A percentile compares a stretch with the other conserved stretches of the same genome.
Conservation (phyloP, 139 green algal species). For the Chloropicon primus region DNA sequence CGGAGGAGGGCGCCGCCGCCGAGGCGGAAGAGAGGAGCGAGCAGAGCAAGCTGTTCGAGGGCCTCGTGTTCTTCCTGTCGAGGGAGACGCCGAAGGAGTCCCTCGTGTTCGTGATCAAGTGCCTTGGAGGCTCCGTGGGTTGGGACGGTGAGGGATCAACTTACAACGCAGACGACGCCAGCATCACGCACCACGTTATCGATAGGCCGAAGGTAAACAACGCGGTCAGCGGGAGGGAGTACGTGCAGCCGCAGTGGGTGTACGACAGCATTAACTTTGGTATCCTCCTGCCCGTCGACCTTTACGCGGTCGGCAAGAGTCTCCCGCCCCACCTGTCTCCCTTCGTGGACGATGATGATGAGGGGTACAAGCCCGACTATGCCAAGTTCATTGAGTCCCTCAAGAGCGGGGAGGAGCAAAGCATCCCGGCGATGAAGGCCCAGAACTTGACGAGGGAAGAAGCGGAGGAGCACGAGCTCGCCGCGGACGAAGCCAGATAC, state of each 20-base stretch:
- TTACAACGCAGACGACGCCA: conserved; percentile 25
- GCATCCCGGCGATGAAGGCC: conserved; percentile 8
- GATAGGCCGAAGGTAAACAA: conserved; percentile 7
- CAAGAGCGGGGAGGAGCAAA: conserved; percentile 26
- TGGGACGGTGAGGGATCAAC: conserved; percentile 88
- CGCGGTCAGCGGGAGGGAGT: conserved; percentile 39
- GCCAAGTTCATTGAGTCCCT: conserved; percentile 53
- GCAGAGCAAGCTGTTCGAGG: conserved; percentile 73
- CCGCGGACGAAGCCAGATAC: not conserved
- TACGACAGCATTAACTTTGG: conserved; percentile 84
- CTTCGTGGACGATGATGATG: conserved; percentile 80
- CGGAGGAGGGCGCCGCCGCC: conserved; percentile 38
- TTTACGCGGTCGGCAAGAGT: conserved; percentile 62
- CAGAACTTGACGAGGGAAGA: conserved; percentile 5
- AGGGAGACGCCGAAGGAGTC: conserved; percentile 66
- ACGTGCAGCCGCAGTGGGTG: conserved; percentile 97
- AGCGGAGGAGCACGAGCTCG: conserved; percentile 9
- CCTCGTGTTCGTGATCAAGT: conserved; percentile 79
- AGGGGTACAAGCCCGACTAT: conserved; percentile 93
- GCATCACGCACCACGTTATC: conserved; percentile 80
- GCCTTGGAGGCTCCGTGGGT: conserved; percentile 75
- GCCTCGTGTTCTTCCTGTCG: conserved; percentile 82
- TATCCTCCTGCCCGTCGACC: conserved; percentile 46
- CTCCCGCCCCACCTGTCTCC: conserved; percentile 91
- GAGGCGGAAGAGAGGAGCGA: conserved; percentile 48